Evolutionary conservation across 108 stramenopile genomes (phyloP).

Genomic region (Skeletonema grethae): DNA sequence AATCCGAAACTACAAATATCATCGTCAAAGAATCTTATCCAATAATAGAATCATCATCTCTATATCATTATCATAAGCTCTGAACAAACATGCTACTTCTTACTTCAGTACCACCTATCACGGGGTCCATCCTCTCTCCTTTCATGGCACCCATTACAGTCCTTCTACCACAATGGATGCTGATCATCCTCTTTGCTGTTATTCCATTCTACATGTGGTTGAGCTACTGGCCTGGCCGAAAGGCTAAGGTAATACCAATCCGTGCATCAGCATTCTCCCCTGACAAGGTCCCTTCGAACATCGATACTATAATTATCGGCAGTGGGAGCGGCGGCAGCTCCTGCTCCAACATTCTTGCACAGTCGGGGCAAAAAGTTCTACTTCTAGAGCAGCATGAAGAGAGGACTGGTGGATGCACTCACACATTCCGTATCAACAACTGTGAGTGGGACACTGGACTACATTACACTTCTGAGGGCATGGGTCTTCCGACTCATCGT

Average conservation of each 20-base stretch:
- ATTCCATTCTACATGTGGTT: conserved; percentile 26
- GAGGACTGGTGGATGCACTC: conserved; percentile 57
- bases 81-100: too few species aligned
- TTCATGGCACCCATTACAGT: not conserved
- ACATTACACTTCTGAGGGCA: conserved; percentile 53
- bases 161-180: conserved; percentile 21
- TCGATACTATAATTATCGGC: conserved; percentile 75
- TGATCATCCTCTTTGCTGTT: conserved; percentile 14
- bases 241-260: conserved; percentile 34
- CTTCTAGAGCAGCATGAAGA: conserved; percentile 74
- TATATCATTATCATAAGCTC: too few species aligned
- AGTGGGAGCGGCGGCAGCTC: conserved; percentile 69
- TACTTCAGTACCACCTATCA: too few species aligned
- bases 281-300: conserved; percentile 40
- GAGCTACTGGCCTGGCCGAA: conserved; percentile 28
- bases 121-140: too few species aligned
- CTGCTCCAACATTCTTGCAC: conserved; percentile 62
- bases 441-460: conserved; percentile 67
- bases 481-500: conserved; percentile 44
- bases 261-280: conserved; percentile 48
- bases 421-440: conserved; percentile 46
- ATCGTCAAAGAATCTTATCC: too few species aligned
- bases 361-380: conserved; percentile 62
- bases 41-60: too few species aligned
- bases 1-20: too few species aligned